Conservation (phyloP, 164 flowering plant species). For the Piper longum region DNA sequence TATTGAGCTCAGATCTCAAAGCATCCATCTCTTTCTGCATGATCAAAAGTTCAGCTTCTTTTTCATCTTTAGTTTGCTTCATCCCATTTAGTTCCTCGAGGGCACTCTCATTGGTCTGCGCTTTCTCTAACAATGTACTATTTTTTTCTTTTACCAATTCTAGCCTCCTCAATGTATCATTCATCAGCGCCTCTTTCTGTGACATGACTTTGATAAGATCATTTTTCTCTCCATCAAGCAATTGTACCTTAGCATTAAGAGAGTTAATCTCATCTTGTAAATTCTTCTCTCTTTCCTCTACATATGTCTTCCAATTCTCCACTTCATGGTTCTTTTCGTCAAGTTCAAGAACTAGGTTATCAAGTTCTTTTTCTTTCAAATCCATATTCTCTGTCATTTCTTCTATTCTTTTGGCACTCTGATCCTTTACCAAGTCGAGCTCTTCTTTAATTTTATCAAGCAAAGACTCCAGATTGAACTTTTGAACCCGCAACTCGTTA, state of each 20-base stretch:
- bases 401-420: conserved; percentile 33
- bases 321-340: conserved; percentile 33
- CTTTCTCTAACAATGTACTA: conserved; percentile 26
- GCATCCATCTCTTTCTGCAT: conserved; percentile 37
- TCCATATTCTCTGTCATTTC: conserved; percentile 29
- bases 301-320: conserved; percentile 29
- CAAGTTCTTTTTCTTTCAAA: conserved; percentile 19
- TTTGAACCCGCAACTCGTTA: conserved; percentile 45
- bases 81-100: conserved; percentile 32
- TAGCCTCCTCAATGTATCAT: conserved; percentile 28
- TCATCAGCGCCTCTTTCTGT: conserved; percentile 18
- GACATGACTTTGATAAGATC: conserved; percentile 22
- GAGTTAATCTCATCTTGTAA: conserved; percentile 26
- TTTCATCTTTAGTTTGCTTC: conserved; percentile 36
- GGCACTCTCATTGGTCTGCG: conserved; percentile 29
- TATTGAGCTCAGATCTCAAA: conserved; percentile 30
- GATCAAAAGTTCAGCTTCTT: conserved; percentile 19
- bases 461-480: conserved; percentile 35
- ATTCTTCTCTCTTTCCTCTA: conserved; percentile 24
- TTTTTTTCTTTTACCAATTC: conserved; percentile 18
- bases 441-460: conserved; percentile 42
- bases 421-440: conserved; percentile 28
- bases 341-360: conserved; percentile 27
- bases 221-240: conserved; percentile 22
- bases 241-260: conserved; percentile 36